Conservation (phyloP, 805 yeast genomes). For the Hanseniaspora clermontiae region DNA sequence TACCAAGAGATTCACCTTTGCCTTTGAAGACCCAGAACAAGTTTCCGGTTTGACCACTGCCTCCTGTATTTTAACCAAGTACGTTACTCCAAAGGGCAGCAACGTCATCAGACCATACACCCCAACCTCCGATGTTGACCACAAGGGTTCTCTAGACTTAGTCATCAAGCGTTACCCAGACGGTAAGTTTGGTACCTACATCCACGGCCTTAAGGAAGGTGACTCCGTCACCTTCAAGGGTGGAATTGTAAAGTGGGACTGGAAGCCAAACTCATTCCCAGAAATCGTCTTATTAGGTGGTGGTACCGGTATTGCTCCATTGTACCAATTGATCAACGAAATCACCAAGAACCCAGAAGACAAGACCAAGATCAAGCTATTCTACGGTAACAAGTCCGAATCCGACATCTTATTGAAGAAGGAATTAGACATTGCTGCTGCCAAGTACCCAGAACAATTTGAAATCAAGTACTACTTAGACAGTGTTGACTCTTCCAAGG, state of each 20-base stretch:
- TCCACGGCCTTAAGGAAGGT: conserved; percentile 54
- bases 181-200: conserved; percentile 73
- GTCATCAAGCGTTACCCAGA: conserved; percentile 72
- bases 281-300: conserved; percentile 80
- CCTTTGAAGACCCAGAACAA: conserved; percentile 52
- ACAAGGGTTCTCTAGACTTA: conserved; percentile 64
- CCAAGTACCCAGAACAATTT: conserved; percentile 64
- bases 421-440: conserved; percentile 49
- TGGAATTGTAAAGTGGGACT: conserved; percentile 81
- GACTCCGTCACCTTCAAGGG: conserved; percentile 89
- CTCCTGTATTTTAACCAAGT: conserved; percentile 69
- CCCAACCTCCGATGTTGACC: conserved; percentile 60
- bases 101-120: conserved; percentile 83
- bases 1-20: conserved; percentile 59
- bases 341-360: conserved; percentile 70
- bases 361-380: conserved; percentile 73
- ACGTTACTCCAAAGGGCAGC: conserved; percentile 68
- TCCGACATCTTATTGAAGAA: conserved; percentile 70
- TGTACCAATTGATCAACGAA: conserved; percentile 73
- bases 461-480: conserved; percentile 71
- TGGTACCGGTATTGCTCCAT: conserved; percentile 94
- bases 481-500: conserved; percentile 24
- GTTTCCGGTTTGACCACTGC: conserved; percentile 70
- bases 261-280: conserved; percentile 75
- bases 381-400: conserved; percentile 67